Evolutionary conservation across 768 basidiomycete species (phyloP).

Genomic region (Lentinula sp.): DNA sequence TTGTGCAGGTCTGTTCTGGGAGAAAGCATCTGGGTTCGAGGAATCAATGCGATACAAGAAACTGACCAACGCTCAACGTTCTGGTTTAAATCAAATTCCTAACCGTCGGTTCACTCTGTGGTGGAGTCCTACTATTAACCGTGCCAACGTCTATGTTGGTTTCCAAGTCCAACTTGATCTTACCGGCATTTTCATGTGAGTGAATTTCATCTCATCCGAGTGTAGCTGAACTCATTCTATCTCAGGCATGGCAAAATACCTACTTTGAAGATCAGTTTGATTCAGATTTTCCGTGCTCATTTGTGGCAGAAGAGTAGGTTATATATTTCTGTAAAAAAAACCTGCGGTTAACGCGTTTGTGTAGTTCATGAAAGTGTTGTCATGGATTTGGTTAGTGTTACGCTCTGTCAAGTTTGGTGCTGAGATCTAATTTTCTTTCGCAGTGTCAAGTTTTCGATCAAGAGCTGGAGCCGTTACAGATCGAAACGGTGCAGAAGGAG

Average conservation of each 20-base stretch:
- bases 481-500: conserved; percentile 99
- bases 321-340: conserved; percentile 16
- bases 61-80: conserved; percentile 96
- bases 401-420: not conserved
- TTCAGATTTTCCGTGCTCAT: conserved; percentile 99
- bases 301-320: conserved; percentile 98
- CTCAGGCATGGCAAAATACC: conserved; percentile 95
- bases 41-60: conserved; percentile 96
- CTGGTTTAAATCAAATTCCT: conserved; percentile 95
- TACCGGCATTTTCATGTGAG: conserved; percentile 91
- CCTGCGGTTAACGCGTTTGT: conserved; percentile 6
- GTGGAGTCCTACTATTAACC: conserved; percentile 99
- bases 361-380: conserved; percentile 87
- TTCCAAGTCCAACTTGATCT: conserved; percentile 99
- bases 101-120: conserved; percentile 99
- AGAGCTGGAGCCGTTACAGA: conserved; percentile 95
- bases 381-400: conserved; percentile 68
- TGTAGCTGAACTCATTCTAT: not conserved
- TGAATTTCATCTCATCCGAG: not conserved
- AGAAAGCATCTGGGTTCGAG: conserved; percentile 96
- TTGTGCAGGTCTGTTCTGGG: conserved; percentile 82
- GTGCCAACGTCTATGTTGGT: conserved; percentile 99
- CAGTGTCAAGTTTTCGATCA: conserved; percentile 99
- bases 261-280: conserved; percentile 96
- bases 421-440: not conserved